Evolutionary conservation across 75 land plant genomes (phyloP).

Genomic region (Cupressus sempervirens): DNA sequence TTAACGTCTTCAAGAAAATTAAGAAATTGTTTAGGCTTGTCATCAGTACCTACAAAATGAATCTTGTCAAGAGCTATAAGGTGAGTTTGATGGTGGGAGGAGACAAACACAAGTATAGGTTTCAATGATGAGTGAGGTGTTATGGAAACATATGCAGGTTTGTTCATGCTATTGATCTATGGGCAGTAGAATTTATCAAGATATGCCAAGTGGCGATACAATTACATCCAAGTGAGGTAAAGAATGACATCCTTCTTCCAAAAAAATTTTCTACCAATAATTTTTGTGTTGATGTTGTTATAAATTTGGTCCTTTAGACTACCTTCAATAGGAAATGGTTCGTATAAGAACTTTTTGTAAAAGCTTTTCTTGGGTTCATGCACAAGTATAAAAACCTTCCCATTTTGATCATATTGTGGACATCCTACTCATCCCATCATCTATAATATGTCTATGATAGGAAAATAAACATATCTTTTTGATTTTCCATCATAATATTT

Average conservation of each 20-base stretch:
- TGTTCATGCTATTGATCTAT: slow-evolving; percentile 99
- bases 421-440: slow-evolving; percentile 99
- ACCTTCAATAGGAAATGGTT: slow-evolving; percentile 98
- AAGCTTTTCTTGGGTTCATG: slow-evolving; percentile 99
- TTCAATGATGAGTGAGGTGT: slow-evolving; percentile 92
- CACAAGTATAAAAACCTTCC: slow-evolving; percentile 95
- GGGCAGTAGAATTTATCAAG: slow-evolving; percentile 98
- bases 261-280: slow-evolving; percentile 78
- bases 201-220: slow-evolving; percentile 91
- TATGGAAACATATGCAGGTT: slow-evolving; percentile 98
- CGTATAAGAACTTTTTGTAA: slow-evolving; percentile 97
- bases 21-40: slow-evolving; percentile 77
- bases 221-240: slow-evolving; percentile 92
- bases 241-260: slow-evolving; percentile 89
- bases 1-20: slow-evolving; percentile 68
- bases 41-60: slow-evolving; percentile 97
- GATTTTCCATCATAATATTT: slow-evolving; percentile 96
- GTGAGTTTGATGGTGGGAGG: slow-evolving; percentile 95
- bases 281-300: slow-evolving; percentile 91
- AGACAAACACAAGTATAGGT: slow-evolving; percentile 96
- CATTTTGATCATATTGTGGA: slow-evolving; percentile 95
- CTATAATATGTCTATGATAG: slow-evolving; percentile 96
- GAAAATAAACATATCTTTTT: slow-evolving; percentile 91
- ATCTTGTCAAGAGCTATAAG: slow-evolving; percentile 94
- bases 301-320: slow-evolving; percentile 81